These are phyloP conservation scores for Paramecium tetraurelia DNA, from an alignment of 73 alveolate species.

Conservation along the genomic window DNA sequence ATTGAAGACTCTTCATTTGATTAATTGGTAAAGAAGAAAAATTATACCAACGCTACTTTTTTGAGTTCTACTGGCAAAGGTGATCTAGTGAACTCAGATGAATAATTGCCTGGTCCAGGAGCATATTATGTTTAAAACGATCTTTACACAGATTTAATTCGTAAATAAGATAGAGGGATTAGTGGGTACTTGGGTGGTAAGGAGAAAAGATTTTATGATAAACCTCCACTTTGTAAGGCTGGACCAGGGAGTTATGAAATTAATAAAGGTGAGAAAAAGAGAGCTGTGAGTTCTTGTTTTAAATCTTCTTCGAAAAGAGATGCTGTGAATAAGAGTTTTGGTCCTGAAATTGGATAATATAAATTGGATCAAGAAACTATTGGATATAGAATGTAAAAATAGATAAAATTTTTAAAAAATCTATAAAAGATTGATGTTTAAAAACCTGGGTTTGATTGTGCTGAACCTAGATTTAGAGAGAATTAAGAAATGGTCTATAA, in stretches of 20 bases:
- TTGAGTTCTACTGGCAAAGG: conserved; percentile 14
- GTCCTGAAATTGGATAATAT: conserved; percentile 17
- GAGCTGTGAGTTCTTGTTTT: conserved; percentile 43
- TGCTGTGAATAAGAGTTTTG: background rate
- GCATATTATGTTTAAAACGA: background rate
- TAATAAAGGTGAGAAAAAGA: background rate
- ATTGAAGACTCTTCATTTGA: background rate
- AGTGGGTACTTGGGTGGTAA: background rate
- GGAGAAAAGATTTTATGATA: conserved; percentile 23
- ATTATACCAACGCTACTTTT: conserved; percentile 40
- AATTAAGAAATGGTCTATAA: background rate
- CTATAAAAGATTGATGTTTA: background rate
- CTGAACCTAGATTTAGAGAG: conserved; percentile 17
- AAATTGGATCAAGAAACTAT: background rate
- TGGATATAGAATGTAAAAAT: background rate
- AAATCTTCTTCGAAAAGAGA: conserved; percentile 18
- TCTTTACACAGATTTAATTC: background rate
- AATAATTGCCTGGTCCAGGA: conserved; percentile 25
- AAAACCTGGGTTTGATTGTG: conserved; percentile 48
- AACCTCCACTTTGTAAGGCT: background rate
- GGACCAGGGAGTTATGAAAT: conserved; percentile 47
- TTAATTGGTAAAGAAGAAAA: background rate
- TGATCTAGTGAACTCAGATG: background rate
- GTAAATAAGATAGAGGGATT: background rate
- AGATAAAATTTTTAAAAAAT: background rate